Base-by-base conservation (phyloP, 805 yeast genomes). In the Kluyveromyces dobzhanskii region DNA sequence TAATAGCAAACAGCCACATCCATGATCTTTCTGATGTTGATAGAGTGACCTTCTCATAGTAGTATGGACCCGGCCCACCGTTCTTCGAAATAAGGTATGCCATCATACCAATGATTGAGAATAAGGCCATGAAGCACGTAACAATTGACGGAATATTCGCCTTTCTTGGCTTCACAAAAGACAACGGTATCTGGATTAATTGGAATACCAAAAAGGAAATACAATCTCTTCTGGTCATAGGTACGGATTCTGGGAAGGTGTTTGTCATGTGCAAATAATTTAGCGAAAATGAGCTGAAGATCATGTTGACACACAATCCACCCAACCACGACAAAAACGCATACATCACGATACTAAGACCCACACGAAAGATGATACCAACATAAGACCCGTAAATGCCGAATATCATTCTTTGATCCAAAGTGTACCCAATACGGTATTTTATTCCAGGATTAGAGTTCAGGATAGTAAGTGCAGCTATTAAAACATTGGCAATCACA, bases 151-250 rank as follows among this genome's bases (percentile, higher is more conserved):
- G 48, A 21, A 44, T 35, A 21, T 58, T 61, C 31, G 58, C 42
- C 37, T 47, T 54, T 38, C 61, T 60, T 13, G 67, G 66, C 24
- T 52, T 61, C 30, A 64, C 52, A 26, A 51, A 43, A 4, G 49
- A 48, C 18, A 51, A 45, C 5, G 62, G 60, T 31, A 52, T 38
- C 43, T 53, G 49, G 12, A 67, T 44, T 1, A 64, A 10, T 43
- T 65, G 66, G 48, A 65, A 70, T n/a, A 67, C 32, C 4, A 69
- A 42, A 39, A 70, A 65, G 0, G 69, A 67, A 35, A 67, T 53
- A 30, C 67, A 53, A 19, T 67, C 65, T 41, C 62, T 59, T 5
- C 64, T 58, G 2, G 69, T 54, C 53, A 69, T 58, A 7, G 51
- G 56, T 13, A 61, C 61, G 14, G 53, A 45, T 12, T 51, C 57